Conservation (phyloP, 805 yeast species). For the Middelhovenomyces tepae region DNA sequence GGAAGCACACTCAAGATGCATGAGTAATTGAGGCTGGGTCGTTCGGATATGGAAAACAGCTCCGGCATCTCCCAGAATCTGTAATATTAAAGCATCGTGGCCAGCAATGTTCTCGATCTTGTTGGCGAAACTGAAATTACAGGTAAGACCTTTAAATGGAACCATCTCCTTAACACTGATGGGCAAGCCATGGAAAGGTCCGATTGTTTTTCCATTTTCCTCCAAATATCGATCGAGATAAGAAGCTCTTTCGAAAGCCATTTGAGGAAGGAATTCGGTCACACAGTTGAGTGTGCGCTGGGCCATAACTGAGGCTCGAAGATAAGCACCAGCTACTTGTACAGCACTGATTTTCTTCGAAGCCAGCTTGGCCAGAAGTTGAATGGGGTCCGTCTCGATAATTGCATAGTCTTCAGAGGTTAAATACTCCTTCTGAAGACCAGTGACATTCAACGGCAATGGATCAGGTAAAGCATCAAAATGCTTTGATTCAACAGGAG, state of each 20-base stretch:
- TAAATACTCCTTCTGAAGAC: conserved; percentile 12
- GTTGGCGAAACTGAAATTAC: conserved; percentile 46
- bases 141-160: conserved; percentile 42
- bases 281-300: not conserved
- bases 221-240: conserved; percentile 1
- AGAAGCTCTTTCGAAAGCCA: not conserved
- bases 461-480: conserved; percentile 8
- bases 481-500: conserved; percentile 14
- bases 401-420: conserved; percentile 11
- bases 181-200: conserved; percentile 66
- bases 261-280: conserved; percentile 1
- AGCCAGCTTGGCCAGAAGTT: conserved; percentile 33
- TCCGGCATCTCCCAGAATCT: conserved; percentile 42
- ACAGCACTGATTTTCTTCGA: conserved; percentile 36
- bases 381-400: conserved; percentile 22
- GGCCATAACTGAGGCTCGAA: conserved; percentile 30
- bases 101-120: conserved; percentile 36
- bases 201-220: conserved; percentile 41
- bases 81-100: conserved; percentile 40
- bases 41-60: conserved; percentile 60
- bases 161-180: conserved; percentile 61
- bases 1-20: conserved; percentile 45
- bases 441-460: conserved; percentile 15
- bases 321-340: conserved; percentile 43
- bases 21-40: conserved; percentile 45